Conservation (phyloP, 257 asterid species). For the Solanum arcanum region DNA sequence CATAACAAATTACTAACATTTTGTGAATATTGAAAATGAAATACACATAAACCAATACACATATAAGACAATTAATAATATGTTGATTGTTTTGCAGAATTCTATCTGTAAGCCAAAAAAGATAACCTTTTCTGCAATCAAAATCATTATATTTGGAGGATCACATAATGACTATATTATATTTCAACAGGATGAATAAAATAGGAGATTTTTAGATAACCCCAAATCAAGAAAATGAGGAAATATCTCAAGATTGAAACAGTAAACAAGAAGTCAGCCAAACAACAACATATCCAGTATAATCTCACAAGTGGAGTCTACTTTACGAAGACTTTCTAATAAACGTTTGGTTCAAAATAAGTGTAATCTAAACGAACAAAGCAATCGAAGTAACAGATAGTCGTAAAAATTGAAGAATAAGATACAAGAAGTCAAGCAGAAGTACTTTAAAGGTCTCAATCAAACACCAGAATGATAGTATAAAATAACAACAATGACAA, state of each 20-base stretch:
- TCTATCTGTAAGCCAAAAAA: background rate
- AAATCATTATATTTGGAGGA: background rate
- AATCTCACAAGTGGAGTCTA: background rate
- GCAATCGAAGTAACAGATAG: background rate
- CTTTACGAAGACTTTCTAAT: background rate
- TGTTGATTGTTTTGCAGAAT: background rate
- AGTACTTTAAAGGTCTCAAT: background rate
- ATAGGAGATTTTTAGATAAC: background rate
- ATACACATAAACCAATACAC: too few relatives aligned
- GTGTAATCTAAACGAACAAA: background rate
- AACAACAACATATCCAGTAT: background rate
- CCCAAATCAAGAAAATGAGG: background rate
- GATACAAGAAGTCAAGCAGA: background rate
- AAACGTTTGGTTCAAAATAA: too few relatives aligned
- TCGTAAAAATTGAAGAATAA: background rate
- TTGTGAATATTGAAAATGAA: background rate
- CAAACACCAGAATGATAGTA: background rate
- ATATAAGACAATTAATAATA: too few relatives aligned
- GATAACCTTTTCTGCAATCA: background rate
- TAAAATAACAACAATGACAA: conserved; percentile 2
- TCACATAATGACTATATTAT: background rate
- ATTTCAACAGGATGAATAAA: background rate
- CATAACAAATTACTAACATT: background rate
- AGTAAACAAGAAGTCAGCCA: background rate
- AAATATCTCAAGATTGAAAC: background rate